These are phyloP conservation scores for Zygoascus bituminiphila DNA, from an alignment of 805 yeast species.

Conservation along the genomic window DNA sequence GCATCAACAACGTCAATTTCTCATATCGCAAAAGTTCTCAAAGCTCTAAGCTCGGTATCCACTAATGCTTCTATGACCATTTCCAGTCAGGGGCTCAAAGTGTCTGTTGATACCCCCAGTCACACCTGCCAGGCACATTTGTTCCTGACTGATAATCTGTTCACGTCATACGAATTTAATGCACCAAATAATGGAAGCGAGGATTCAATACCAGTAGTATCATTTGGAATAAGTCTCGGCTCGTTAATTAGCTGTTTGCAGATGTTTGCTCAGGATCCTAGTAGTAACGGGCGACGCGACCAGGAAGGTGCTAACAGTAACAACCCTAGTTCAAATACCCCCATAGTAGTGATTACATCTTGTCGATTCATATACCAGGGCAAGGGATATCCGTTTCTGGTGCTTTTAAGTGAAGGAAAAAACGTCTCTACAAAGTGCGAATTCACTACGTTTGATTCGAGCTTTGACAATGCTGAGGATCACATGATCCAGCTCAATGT, in stretches of 20 bases:
- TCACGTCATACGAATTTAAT: constrained; percentile 16
- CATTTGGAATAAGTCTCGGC: constrained; percentile 16
- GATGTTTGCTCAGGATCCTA: constrained; percentile 15
- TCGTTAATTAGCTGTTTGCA: constrained; percentile 22
- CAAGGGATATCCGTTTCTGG: constrained; percentile 44
- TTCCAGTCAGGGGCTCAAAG: constrained; percentile 43
- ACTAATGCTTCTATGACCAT: constrained; percentile 36
- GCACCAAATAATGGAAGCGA: constrained; percentile 1
- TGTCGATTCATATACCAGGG: constrained; percentile 40
- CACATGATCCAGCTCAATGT: constrained; percentile 34
- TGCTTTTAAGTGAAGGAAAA: constrained; percentile 46
- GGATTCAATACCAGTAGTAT: constrained; percentile 1
- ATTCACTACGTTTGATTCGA: constrained; percentile 37
- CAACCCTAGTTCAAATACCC: background rate
- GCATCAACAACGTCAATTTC: constrained; percentile 41
- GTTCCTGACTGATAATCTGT: constrained; percentile 15
- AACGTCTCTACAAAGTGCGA: constrained; percentile 51
- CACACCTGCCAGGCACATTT: constrained; percentile 21
- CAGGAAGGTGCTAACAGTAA: background rate
- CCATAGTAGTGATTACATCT: constrained; percentile 15
- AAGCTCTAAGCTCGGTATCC: constrained; percentile 36
- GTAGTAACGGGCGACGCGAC: too few relatives aligned
- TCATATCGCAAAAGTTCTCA: constrained; percentile 40
- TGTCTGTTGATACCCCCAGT: constrained; percentile 33
- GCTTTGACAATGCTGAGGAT: constrained; percentile 26